These are phyloP conservation scores for Picea engelmannii DNA, from an alignment of 83 land plant genomes.

Conservation along the genomic window DNA sequence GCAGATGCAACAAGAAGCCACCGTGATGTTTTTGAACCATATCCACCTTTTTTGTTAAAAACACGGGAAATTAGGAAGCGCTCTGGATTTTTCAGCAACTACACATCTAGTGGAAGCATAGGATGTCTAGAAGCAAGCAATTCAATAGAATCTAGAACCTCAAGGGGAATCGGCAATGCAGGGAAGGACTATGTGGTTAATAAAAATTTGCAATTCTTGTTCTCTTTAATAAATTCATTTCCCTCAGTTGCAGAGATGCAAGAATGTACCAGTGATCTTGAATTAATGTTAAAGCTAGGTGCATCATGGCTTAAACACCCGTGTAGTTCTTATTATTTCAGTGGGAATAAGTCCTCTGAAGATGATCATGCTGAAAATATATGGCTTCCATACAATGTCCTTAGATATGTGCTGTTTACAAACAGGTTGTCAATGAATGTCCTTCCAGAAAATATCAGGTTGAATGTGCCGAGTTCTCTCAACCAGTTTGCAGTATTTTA, in stretches of 20 bases:
- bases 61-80: not conserved
- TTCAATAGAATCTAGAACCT: not conserved
- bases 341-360: too few relatives aligned
- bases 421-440: not conserved
- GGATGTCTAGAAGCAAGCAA: not conserved
- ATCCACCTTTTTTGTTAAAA: not conserved
- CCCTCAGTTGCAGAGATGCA: slow-evolving; percentile 14
- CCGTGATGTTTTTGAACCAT: slow-evolving; percentile 13
- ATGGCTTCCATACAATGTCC: not conserved
- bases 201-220: not conserved
- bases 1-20: not conserved
- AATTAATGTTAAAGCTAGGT: not conserved
- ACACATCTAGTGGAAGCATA: too few relatives aligned
- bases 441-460: not conserved
- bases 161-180: not conserved
- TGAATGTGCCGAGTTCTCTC: not conserved
- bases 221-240: not conserved
- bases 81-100: slow-evolving; percentile 1
- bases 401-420: slow-evolving; percentile 11
- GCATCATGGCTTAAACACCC: not conserved
- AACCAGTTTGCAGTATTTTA: slow-evolving; percentile 6
- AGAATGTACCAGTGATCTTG: not conserved
- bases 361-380: not conserved
- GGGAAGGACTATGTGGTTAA: not conserved
- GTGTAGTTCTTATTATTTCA: not conserved